Conservation (phyloP, 495 filamentous ascomycete genomes). For the Penicillium lividum region DNA sequence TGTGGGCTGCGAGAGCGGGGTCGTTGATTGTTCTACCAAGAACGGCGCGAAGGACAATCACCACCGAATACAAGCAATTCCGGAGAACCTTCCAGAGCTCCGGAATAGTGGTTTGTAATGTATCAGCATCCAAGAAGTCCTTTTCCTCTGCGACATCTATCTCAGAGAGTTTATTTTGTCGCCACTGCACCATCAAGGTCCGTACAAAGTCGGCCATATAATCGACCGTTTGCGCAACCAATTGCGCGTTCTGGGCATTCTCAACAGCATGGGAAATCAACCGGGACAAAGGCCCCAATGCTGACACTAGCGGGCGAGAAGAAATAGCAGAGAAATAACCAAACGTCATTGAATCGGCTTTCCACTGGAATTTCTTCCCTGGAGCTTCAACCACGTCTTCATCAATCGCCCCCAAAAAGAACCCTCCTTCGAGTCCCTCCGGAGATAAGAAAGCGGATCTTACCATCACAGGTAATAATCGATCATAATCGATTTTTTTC, state of each 20-base stretch:
- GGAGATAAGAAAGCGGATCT: conserved; percentile 64
- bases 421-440: conserved; percentile 80
- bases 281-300: conserved; percentile 76
- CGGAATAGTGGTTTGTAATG: conserved; percentile 67
- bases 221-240: conserved; percentile 69
- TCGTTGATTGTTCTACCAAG: conserved; percentile 68
- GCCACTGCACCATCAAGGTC: conserved; percentile 77
- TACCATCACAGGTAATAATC: conserved; percentile 69
- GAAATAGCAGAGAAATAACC: conserved; percentile 56
- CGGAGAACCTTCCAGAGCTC: conserved; percentile 81
- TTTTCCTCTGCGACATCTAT: conserved; percentile 77
- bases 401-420: conserved; percentile 78
- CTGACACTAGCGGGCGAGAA: conserved; percentile 68
- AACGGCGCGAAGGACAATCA: conserved; percentile 72
- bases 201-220: conserved; percentile 69
- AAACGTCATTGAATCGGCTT: conserved; percentile 59
- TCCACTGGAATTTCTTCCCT: conserved; percentile 73
- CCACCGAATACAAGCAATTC: conserved; percentile 75
- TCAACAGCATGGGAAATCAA: conserved; percentile 74
- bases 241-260: conserved; percentile 57
- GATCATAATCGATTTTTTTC: conserved; percentile 70
- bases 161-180: conserved; percentile 77
- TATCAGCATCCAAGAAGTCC: conserved; percentile 67
- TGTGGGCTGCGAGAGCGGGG: conserved; percentile 49
- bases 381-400: conserved; percentile 65